Evolutionary conservation across 2,329 filamentous ascomycete species (phyloP), one percentile per base, ranked within the genome.

Genomic region (Myrmaecium sp.): DNA sequence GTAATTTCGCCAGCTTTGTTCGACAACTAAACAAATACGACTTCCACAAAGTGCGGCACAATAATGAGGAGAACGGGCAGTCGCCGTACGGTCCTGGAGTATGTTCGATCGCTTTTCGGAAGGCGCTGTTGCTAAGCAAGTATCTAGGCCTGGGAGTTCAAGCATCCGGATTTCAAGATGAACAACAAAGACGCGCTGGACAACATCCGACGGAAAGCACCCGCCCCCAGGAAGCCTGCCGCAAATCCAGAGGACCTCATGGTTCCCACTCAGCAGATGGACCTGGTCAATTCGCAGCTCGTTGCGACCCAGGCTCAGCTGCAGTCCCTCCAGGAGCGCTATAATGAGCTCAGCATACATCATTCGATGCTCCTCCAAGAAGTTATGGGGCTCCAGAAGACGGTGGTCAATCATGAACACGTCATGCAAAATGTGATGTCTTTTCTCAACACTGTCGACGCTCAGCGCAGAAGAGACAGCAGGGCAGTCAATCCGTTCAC

Each of bases 1-100:
- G 82, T 66, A 94, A 94, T 52, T 94, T 94, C 58, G 84, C 84
- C 17, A 93, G 83, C 54, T 94, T 94, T 48, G 84, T 94, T 31
- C 77, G 84, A 25, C 84, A 94, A 51, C 60, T 94, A 31, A 94
- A 94, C 60, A 94, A 94, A 51, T 94, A 92, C 52, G 84, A 93
- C 48, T 98, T 98, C 42, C 89, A 98, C 62, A 98, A 98, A 62
- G 84, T 95, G 36, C 71, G 89, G 37, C 80, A 78, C 45, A 80
- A 84, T 43, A 91, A 82, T 38, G 82, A 92, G 46, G 82, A 91
- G 44, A 81, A 69, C 41, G 77, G 76, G 14, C 69, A 79, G 40
- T 82, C 79, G 30, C 76, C 74, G 5, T 91, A 91, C 42, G 82
- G 82, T 11, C 63, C 74, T 34, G 78, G 78, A 53, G 81, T 89